Evolutionary conservation across 805 yeast species (phyloP), one percentile per base, ranked within the genome.

Genomic region (Myxozyma geophila): DNA sequence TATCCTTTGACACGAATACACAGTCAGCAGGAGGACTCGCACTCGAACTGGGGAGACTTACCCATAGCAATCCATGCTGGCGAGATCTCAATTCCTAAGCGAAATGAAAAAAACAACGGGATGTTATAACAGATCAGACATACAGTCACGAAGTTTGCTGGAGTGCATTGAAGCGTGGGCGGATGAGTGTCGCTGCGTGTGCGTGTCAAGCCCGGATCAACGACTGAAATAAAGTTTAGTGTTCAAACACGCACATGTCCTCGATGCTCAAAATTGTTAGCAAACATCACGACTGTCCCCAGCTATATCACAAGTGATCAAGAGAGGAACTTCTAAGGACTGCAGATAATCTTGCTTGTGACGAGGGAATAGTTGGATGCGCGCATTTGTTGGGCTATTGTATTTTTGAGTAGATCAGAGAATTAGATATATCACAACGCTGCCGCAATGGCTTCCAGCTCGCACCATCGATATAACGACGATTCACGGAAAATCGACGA

Each of bases 1-100:
- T 28, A 79, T 66, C 2, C 81, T 78, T 28, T 28, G 28, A 28
- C 28, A 28, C 28, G 28, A 41, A 7, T 2, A 35, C 62, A 35
- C 62, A 3, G 43, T 35, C 54, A 43, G 47, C 47, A 43, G 10
- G 2, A 8, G 21, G 5, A 35, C 10, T n/a, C 40, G 40, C 23
- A 2, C 12, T 15, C 21, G n/a, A 15, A 33, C 48, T 10, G 2
- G 7, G 15, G 10, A 41, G 44, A 41, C 57, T 13, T 35, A 54
- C 58, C 58, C 58, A 28, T n/a, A 54, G 43, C 44, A 33, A 37
- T 54, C 58, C 58, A 53, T 53, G 15, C 21, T 35, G 17, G 19
- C 28, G 15, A 9, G 36, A 15, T 13, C 39, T 39, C 13, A 43
- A 43, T 43, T 28, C 5, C 28, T 5, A 28, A 28, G 28, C 28